phyloP scores from a whole-genome alignment of 106 monocot genomes.

The Platanthera guangdongensis region DNA sequence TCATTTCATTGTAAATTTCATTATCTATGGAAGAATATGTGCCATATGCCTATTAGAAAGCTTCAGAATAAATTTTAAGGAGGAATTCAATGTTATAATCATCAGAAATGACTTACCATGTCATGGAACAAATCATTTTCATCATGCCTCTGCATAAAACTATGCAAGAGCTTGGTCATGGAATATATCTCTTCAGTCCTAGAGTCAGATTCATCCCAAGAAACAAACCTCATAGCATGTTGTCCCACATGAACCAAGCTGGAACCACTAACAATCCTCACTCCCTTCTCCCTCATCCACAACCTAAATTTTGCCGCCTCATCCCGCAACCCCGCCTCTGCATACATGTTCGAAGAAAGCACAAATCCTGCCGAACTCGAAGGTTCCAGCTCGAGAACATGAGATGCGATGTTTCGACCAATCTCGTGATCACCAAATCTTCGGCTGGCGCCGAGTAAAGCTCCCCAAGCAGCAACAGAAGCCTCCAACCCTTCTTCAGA shows the following conservation, averaged over 20 bases:
- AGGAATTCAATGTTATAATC: too few species aligned
- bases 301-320: conserved; percentile 34
- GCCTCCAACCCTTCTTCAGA: conserved; percentile 21
- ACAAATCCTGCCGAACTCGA: conserved; percentile 41
- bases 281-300: conserved; percentile 44
- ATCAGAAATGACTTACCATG: neutral
- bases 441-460: conserved; percentile 73
- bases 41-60: too few species aligned
- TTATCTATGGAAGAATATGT: too few species aligned
- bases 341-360: conserved; percentile 34
- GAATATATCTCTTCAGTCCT: conserved; percentile 38
- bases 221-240: conserved; percentile 43
- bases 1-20: too few species aligned
- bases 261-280: conserved; percentile 46
- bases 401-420: conserved; percentile 24
- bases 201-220: conserved; percentile 58
- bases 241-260: conserved; percentile 51
- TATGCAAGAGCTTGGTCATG: conserved; percentile 46
- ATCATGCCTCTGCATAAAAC: conserved; percentile 19
- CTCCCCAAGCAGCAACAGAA: conserved; percentile 55
- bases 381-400: conserved; percentile 62
- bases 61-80: too few species aligned
- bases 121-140: conserved; percentile 1
- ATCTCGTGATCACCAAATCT: conserved; percentile 32
- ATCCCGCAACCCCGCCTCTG: conserved; percentile 12